Evolutionary conservation across 148 eudicot species (phyloP).

Genomic region (Talinum fruticosum): DNA sequence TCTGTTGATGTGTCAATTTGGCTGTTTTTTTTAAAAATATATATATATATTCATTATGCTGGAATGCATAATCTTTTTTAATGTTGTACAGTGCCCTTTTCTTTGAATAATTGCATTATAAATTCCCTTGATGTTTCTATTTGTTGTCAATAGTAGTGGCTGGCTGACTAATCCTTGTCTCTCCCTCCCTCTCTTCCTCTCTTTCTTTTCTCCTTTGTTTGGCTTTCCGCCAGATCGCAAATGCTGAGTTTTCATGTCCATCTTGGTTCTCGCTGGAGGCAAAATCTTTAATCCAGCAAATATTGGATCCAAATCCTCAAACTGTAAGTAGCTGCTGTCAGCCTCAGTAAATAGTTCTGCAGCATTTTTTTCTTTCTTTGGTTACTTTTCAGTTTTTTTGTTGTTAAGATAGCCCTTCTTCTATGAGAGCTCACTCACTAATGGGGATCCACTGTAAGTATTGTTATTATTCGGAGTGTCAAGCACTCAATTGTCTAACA

Average conservation of each 20-base stretch:
- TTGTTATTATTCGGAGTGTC: no score
- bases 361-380: no score
- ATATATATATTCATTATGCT: background rate
- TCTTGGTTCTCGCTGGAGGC: conserved; percentile 93
- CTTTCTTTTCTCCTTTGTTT: conserved; percentile 6
- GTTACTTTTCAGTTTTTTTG: no score
- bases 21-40: background rate
- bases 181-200: background rate
- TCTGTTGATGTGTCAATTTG: background rate
- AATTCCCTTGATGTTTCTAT: background rate
- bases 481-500: no score
- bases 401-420: no score
- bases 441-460: no score
- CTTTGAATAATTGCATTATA: no score
- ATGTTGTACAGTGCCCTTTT: background rate
- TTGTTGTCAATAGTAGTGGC: background rate
- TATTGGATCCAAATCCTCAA: conserved; percentile 87
- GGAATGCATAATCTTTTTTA: background rate
- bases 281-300: conserved; percentile 72
- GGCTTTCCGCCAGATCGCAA: conserved; percentile 53
- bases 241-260: conserved; percentile 85
- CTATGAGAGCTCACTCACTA: no score
- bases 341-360: no score
- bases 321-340: conserved; percentile 43
- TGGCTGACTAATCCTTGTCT: background rate